Percentiles rank a stretch among this genome's conserved stretches.
These are phyloP conservation scores for Cocos nucifera DNA, from an alignment of 176 grass and related monocot genomes.

Conservation along the genomic window DNA sequence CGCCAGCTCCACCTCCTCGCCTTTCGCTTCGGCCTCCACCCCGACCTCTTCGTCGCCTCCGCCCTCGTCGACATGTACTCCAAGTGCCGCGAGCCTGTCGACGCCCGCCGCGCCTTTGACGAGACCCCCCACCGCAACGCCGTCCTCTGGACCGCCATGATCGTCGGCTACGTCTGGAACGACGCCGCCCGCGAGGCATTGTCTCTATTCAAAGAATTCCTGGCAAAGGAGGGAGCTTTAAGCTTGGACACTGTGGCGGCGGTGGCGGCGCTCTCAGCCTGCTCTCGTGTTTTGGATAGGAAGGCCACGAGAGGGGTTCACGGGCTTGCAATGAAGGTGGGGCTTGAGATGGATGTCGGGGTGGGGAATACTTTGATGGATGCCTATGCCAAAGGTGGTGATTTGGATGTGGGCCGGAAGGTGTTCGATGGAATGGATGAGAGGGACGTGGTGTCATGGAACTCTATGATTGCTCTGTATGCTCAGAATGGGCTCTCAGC, in stretches of 20 bases:
- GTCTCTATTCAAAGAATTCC: conserved; percentile 43
- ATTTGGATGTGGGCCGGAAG: conserved; percentile 41
- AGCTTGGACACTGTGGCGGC: conserved; percentile 47
- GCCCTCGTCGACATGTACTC: conserved; percentile 79
- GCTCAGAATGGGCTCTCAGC: conserved; percentile 61
- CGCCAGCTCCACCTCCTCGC: conserved; percentile 70
- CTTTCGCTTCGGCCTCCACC: conserved; percentile 47
- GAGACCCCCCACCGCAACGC: conserved; percentile 49
- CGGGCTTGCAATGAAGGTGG: conserved; percentile 42
- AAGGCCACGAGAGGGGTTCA: conserved; percentile 36
- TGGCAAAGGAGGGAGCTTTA: conserved; percentile 16
- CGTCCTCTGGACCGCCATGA: conserved; percentile 63
- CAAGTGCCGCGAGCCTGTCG: conserved; percentile 38
- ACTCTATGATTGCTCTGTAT: conserved; percentile 74
- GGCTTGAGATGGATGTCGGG: conserved; percentile 30
- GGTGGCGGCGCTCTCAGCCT: conserved; percentile 48
- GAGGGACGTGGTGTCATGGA: conserved; percentile 74
- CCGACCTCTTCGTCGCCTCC: conserved; percentile 53
- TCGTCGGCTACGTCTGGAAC: conserved; percentile 54
- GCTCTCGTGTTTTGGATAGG: conserved; percentile 29
- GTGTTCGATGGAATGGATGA: conserved; percentile 63
- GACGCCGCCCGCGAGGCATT: conserved; percentile 28
- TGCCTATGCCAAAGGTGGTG: conserved; percentile 72
- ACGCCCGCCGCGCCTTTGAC: conserved; percentile 68
- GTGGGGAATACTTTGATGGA: conserved; percentile 67